These are phyloP conservation scores for Phlebopus sp. DNA, from an alignment of 1,284 basidiomycete species.

Conservation along the genomic window DNA sequence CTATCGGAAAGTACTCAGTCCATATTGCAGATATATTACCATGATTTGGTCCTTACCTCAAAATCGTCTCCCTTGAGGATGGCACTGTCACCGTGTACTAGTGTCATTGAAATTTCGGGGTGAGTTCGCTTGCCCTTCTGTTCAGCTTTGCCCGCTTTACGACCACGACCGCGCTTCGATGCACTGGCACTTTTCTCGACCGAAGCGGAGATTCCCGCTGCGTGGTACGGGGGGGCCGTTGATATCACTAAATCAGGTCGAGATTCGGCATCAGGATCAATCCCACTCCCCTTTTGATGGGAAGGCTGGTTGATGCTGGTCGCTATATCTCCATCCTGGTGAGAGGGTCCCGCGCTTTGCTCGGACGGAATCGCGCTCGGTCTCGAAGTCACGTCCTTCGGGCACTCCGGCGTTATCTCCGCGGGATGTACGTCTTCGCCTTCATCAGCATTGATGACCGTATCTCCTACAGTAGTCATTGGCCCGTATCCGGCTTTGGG, in stretches of 20 bases:
- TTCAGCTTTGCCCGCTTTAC: conserved; percentile 17
- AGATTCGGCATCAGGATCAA: not conserved
- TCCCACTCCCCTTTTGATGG: not conserved
- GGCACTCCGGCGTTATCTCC: conserved; percentile 2
- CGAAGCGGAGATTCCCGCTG: conserved; percentile 1
- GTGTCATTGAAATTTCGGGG: conserved; percentile 39
- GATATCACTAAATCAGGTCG: not conserved
- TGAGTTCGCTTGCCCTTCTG: conserved; percentile 17
- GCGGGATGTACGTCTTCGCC: conserved; percentile 7
- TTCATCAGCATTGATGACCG: conserved; percentile 12
- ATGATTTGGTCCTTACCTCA: conserved; percentile 39
- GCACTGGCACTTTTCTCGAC: conserved; percentile 1
- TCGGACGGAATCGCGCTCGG: not conserved
- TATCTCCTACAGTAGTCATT: conserved; percentile 4
- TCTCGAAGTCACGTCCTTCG: not conserved
- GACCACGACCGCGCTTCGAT: conserved; percentile 5
- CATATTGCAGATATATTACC: not conserved
- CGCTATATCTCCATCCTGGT: conserved; percentile 3
- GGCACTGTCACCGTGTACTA: conserved; percentile 58
- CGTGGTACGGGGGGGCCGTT: not conserved
- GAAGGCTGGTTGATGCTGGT: not conserved
- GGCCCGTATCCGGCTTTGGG: conserved; percentile 25
- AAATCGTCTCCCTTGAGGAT: conserved; percentile 50
- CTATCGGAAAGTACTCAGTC: conserved; percentile 17
- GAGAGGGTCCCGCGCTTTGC: conserved; percentile 1